A percentile compares a stretch with the other conserved stretches of the same genome.
These are phyloP conservation scores for Trypanosoma conorhini DNA, from an alignment of 208 protist genomes.

Conservation along the genomic window DNA sequence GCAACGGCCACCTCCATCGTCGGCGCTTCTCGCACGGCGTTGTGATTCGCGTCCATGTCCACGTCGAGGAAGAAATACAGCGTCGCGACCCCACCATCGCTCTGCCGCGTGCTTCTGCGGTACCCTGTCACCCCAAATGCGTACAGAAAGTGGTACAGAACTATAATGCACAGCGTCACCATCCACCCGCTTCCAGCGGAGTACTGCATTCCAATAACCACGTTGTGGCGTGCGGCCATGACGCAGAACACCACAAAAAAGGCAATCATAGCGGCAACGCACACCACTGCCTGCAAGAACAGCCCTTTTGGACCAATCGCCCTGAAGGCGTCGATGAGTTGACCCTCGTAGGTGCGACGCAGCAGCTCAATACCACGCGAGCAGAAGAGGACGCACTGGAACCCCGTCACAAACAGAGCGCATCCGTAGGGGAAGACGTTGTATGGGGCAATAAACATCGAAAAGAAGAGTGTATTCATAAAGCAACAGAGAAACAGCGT, in stretches of 20 bases:
- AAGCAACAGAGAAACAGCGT: slow-evolving; percentile 42
- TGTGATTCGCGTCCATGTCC: slow-evolving; percentile 30
- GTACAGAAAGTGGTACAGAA: slow-evolving; percentile 31
- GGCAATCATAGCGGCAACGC: slow-evolving; percentile 19
- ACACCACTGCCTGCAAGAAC: slow-evolving; percentile 43
- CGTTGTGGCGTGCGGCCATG: background rate
- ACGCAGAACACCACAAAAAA: slow-evolving; percentile 25
- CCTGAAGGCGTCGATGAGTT: slow-evolving; percentile 48
- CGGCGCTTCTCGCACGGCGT: slow-evolving; percentile 21
- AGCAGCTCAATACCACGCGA: slow-evolving; percentile 67
- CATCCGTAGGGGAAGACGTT: slow-evolving; percentile 61
- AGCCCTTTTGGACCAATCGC: slow-evolving; percentile 44
- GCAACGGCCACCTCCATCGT: slow-evolving; percentile 44
- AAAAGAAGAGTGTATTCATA: slow-evolving; percentile 59
- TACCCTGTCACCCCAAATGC: slow-evolving; percentile 13
- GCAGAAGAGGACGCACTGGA: slow-evolving; percentile 54
- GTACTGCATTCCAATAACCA: slow-evolving; percentile 21
- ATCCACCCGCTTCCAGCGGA: slow-evolving; percentile 18
- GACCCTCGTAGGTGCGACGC: slow-evolving; percentile 52
- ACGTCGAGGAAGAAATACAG: slow-evolving; percentile 32
- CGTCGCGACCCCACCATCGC: background rate
- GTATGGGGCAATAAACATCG: slow-evolving; percentile 56
- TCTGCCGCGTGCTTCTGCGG: background rate
- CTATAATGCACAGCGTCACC: slow-evolving; percentile 9
- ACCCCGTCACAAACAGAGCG: slow-evolving; percentile 43